phyloP scores from a whole-genome alignment of 1,139 yeast genomes.

The Hansenula lynferdii region DNA sequence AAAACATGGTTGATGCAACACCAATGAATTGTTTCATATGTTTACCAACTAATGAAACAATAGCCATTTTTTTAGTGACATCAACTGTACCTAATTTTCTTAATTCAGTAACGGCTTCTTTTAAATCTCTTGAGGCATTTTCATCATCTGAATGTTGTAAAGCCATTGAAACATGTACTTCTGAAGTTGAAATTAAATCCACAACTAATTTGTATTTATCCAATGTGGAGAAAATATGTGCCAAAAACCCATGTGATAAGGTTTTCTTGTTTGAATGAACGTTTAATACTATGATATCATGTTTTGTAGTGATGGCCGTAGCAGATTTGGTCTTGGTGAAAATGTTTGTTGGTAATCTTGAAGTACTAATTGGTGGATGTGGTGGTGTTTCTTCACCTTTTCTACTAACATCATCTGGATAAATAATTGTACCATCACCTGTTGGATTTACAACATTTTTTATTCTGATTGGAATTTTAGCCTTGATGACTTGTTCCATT shows the following conservation, averaged over 20 bases:
- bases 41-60: slow-evolving; percentile 90
- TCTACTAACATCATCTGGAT: slow-evolving; percentile 82
- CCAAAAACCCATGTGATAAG: slow-evolving; percentile 90
- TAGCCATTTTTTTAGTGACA: slow-evolving; percentile 81
- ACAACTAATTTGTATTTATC: slow-evolving; percentile 86
- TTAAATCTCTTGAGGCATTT: slow-evolving; percentile 41
- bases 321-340: slow-evolving; percentile 65
- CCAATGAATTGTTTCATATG: slow-evolving; percentile 97
- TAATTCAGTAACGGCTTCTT: slow-evolving; percentile 72
- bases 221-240: slow-evolving; percentile 80
- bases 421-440: slow-evolving; percentile 89
- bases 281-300: slow-evolving; percentile 85
- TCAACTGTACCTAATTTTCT: slow-evolving; percentile 84
- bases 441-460: slow-evolving; percentile 91
- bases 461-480: slow-evolving; percentile 93
- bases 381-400: slow-evolving; percentile 91
- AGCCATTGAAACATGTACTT: slow-evolving; percentile 98
- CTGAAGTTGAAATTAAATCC: slow-evolving; percentile 93
- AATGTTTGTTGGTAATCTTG: slow-evolving; percentile 47
- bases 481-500: slow-evolving; percentile 97
- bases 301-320: slow-evolving; percentile 95
- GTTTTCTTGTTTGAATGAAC: slow-evolving; percentile 93
- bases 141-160: slow-evolving; percentile 74
- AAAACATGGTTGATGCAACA: slow-evolving; percentile 96
- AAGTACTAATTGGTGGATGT: slow-evolving; percentile 78